A percentile compares a stretch with the other conserved stretches of the same genome.
Evolutionary conservation across 2,329 filamentous ascomycete species (phyloP).

Genomic region (Ascochyta pisi): DNA sequence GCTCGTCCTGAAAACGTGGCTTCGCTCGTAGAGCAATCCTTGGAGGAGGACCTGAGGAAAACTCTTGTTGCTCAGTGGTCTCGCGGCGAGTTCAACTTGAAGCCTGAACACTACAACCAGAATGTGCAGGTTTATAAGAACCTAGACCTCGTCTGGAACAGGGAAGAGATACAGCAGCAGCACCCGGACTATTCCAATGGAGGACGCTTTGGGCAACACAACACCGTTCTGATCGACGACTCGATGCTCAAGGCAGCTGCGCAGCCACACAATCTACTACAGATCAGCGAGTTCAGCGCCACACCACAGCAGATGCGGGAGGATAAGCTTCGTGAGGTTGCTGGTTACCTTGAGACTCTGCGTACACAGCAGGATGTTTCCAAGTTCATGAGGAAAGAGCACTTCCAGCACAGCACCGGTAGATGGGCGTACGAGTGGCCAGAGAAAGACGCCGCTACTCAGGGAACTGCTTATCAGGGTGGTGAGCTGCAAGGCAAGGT

Average conservation of each 20-base stretch:
- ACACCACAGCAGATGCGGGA: constrained; percentile 49
- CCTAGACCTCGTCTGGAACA: constrained; percentile 73
- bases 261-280: constrained; percentile 83
- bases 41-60: constrained; percentile 61
- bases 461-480: not conserved
- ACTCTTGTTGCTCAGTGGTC: constrained; percentile 76
- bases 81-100: constrained; percentile 77
- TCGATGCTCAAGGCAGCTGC: constrained; percentile 77
- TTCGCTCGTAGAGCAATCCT: constrained; percentile 70
- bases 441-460: constrained; percentile 1
- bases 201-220: constrained; percentile 74
- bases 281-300: constrained; percentile 77
- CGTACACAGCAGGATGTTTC: constrained; percentile 66
- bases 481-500: constrained; percentile 10
- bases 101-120: constrained; percentile 65
- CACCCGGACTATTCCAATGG: constrained; percentile 50
- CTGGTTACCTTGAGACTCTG: constrained; percentile 60
- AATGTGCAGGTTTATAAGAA: constrained; percentile 92
- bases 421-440: constrained; percentile 41
- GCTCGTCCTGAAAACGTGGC: constrained; percentile 76
- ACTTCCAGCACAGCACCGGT: constrained; percentile 35
- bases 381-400: constrained; percentile 59
- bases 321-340: constrained; percentile 58
- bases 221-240: constrained; percentile 92
- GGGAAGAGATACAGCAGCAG: constrained; percentile 52